phyloP scores from a whole-genome alignment of 2,329 filamentous ascomycete species.

The Fusarium abutilonis region DNA sequence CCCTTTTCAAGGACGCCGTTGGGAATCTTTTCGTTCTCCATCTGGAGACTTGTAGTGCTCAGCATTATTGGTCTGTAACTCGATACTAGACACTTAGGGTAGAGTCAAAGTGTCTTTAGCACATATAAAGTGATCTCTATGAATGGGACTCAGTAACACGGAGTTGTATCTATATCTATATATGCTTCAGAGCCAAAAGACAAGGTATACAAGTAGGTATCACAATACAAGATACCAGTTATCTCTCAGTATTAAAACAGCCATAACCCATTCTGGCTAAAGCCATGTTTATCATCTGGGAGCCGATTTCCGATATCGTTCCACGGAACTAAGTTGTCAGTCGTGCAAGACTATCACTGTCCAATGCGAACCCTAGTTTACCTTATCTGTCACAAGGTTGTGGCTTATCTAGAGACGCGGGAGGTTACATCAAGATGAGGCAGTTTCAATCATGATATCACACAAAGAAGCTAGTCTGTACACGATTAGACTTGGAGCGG shows the following conservation, averaged over 20 bases:
- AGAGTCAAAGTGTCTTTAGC: too few species aligned
- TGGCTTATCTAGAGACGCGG: constrained; percentile 13
- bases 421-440: constrained; percentile 12
- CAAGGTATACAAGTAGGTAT: not conserved
- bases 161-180: not conserved
- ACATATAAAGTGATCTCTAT: too few species aligned
- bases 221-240: not conserved
- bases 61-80: not conserved
- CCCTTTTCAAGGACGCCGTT: constrained; percentile 18
- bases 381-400: constrained; percentile 30
- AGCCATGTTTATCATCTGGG: constrained; percentile 16
- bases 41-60: not conserved
- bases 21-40: constrained; percentile 18
- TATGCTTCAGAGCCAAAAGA: not conserved
- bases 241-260: not conserved
- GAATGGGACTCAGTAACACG: too few species aligned
- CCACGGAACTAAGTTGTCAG: not conserved
- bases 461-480: not conserved
- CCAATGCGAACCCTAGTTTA: constrained; percentile 12
- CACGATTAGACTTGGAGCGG: not conserved
- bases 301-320: constrained; percentile 9
- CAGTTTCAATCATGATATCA: not conserved
- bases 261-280: constrained; percentile 19
- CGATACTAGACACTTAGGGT: too few species aligned
- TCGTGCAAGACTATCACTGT: not conserved